These are phyloP conservation scores for Russula emetica DNA, from an alignment of 768 basidiomycete genomes.

Conservation along the genomic window DNA sequence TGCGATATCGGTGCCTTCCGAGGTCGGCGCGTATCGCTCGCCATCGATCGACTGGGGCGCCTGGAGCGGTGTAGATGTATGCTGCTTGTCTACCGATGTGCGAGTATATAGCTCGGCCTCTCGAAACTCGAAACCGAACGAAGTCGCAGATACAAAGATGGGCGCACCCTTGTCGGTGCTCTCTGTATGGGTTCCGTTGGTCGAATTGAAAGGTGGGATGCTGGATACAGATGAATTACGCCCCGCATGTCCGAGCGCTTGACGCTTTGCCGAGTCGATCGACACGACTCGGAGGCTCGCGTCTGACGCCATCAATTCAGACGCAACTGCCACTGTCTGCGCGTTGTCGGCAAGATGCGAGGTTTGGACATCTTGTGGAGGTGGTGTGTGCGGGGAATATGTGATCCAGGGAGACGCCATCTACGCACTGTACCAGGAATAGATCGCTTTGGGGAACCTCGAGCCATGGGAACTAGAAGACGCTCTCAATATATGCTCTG, in stretches of 20 bases:
- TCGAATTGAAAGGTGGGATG: neutral
- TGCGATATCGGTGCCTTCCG: neutral
- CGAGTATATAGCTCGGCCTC: neutral
- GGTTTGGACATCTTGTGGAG: neutral
- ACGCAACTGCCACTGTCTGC: neutral
- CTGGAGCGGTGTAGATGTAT: neutral
- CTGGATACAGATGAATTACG: neutral
- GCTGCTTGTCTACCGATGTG: neutral
- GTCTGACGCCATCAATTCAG: neutral
- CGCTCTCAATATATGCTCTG: neutral
- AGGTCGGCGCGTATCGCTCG: neutral
- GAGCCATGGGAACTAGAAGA: neutral
- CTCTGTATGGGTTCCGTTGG: neutral
- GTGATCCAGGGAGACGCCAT: conserved; percentile 5
- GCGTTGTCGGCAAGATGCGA: neutral
- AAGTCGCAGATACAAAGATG: neutral
- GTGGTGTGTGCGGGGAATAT: neutral
- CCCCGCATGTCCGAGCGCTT: neutral
- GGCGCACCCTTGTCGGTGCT: neutral
- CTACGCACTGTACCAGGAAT: neutral
- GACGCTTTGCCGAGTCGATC: neutral
- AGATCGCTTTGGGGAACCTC: neutral
- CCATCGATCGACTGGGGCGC: neutral
- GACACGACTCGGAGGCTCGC: neutral
- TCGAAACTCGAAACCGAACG: neutral